Base-by-base conservation (phyloP, 345 rosid species). In the Boechera divaricarpa region DNA sequence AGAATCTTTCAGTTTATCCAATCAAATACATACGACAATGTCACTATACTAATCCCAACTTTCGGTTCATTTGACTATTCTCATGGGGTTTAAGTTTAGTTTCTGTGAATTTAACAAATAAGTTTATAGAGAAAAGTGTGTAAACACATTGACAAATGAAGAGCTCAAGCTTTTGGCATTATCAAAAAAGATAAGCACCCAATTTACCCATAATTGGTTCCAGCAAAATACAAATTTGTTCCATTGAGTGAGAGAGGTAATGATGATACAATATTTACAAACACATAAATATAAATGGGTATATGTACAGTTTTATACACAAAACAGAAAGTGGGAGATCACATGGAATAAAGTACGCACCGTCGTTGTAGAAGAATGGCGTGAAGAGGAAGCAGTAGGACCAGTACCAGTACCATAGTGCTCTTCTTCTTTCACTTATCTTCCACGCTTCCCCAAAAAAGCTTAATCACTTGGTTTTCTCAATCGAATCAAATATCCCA, bases 351-450 rank as follows among this genome's bases (percentile, higher is more conserved):
- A 76, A 57, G 63, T 51, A 52, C 7, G 62, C 70, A 69, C 80
- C 75, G 70, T 76, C 58, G 75, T 69, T 61, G 56, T 68, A 52
- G 75, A 76, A 62, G 38, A 42, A 42, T 55, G 66, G 80, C 80
- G 80, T 77, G 80, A 56, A 55, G 76, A 77, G 36, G 77, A 54
- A 60, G 79, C 18, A 59, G 70, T 76, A 77, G 76, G 80, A 77
- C 76, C 80, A 70, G 44, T 77, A 8, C 70, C 54, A 55, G 70
- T 54, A 6, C 53, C 52, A 45, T 77, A 77, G 80, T 70, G 80
- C 80, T 69, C 70, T 53, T 60, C 57, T 69, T 69, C 70, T 55
- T 77, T 63, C 58, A 63, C 70, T 63, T 63, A 63, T 54, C 52
- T 54, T 63, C 64, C 53, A 70, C 65, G 71, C 80, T 21, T 77